These are phyloP conservation scores for Aspergillus versicolor DNA, from an alignment of 2,329 filamentous ascomycete genomes.

Conservation along the genomic window DNA sequence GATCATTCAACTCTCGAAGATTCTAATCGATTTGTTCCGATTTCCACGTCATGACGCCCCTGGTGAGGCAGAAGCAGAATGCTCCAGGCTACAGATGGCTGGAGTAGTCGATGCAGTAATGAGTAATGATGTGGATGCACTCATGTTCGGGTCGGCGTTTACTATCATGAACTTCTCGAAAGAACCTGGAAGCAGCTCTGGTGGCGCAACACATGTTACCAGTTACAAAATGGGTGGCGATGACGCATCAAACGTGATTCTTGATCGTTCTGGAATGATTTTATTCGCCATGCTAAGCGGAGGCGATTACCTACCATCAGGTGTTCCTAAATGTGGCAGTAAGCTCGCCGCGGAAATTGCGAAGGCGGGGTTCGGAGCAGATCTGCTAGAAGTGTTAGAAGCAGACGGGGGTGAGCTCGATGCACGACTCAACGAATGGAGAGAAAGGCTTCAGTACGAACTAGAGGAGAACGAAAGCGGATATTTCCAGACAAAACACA, in stretches of 20 bases:
- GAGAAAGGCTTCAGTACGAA: constrained; percentile 69
- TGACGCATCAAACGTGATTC: constrained; percentile 32
- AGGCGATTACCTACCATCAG: constrained; percentile 88
- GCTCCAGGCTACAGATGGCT: constrained; percentile 76
- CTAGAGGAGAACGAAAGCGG: constrained; percentile 79
- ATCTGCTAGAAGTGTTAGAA: constrained; percentile 65
- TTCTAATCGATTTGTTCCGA: constrained; percentile 78
- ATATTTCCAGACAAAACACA: constrained; percentile 75
- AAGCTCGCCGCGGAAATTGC: constrained; percentile 90
- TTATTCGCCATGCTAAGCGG: constrained; percentile 92
- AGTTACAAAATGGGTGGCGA: constrained; percentile 62
- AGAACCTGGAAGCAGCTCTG: constrained; percentile 62
- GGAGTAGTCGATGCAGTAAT: constrained; percentile 90
- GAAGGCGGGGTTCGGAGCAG: constrained; percentile 77
- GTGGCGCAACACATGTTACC: constrained; percentile 77
- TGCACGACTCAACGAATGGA: constrained; percentile 62
- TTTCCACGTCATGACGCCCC: constrained; percentile 84
- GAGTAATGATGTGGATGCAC: constrained; percentile 93
- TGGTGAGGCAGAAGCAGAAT: constrained; percentile 95
- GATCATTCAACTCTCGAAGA: constrained; percentile 75
- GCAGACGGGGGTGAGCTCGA: constrained; percentile 29
- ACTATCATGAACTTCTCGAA: constrained; percentile 82
- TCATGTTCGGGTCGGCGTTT: constrained; percentile 89
- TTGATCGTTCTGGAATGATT: constrained; percentile 88
- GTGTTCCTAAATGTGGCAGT: constrained; percentile 81